These are phyloP conservation scores for Microbotryum saponariae DNA, from an alignment of 1,284 basidiomycete species.

Conservation along the genomic window DNA sequence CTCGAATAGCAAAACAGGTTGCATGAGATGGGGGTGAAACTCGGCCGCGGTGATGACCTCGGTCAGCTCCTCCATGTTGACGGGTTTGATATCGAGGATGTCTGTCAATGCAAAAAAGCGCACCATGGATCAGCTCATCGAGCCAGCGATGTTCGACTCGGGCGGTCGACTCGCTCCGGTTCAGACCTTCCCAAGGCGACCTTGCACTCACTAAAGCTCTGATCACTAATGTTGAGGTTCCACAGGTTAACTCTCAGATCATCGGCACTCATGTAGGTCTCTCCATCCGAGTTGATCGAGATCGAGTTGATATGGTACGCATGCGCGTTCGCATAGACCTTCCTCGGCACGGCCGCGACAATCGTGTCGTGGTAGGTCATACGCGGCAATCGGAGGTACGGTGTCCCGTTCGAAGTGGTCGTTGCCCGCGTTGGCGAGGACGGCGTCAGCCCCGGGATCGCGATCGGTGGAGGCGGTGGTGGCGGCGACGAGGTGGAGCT, in stretches of 20 bases:
- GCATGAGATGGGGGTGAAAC: constrained; percentile 95
- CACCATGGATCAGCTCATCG: background rate
- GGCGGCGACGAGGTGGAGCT: constrained; percentile 22
- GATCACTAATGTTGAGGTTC: constrained; percentile 97
- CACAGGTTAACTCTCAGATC: constrained; percentile 95
- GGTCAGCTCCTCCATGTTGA: constrained; percentile 99
- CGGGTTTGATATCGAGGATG: constrained; percentile 99
- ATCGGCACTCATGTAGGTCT: constrained; percentile 98
- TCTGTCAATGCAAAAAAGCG: constrained; percentile 49
- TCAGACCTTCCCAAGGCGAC: too few relatives aligned
- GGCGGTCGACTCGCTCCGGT: too few relatives aligned
- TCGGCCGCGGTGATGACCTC: constrained; percentile 99
- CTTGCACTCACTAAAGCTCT: constrained; percentile 83
- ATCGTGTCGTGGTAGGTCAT: constrained; percentile 95
- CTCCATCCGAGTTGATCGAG: constrained; percentile 97
- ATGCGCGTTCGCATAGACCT: constrained; percentile 98
- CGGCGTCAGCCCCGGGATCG: constrained; percentile 18
- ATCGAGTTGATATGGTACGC: constrained; percentile 99
- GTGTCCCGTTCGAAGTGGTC: constrained; percentile 31
- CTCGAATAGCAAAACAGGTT: constrained; percentile 99
- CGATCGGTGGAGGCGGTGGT: constrained; percentile 6
- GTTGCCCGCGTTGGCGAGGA: constrained; percentile 15
- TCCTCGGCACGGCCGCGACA: constrained; percentile 94
- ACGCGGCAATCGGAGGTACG: constrained; percentile 67
- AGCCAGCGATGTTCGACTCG: background rate